Conservation (phyloP, 768 basidiomycete species). For the Calocera viscosa region DNA sequence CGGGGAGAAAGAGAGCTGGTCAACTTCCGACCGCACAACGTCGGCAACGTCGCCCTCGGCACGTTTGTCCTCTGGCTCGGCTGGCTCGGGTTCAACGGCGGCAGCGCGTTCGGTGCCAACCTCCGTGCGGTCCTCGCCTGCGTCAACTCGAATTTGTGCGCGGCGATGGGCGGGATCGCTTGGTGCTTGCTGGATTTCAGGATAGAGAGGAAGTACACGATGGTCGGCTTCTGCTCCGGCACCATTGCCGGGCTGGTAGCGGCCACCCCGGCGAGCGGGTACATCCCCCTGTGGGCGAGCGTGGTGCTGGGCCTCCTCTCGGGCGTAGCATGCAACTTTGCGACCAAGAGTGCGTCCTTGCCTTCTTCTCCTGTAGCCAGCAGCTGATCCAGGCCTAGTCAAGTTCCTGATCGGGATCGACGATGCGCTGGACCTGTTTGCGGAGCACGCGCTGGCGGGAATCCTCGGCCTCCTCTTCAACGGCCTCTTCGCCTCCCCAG, state of each 20-base stretch:
- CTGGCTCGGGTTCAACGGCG: slow-evolving; percentile 79
- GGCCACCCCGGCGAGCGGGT: slow-evolving; percentile 80
- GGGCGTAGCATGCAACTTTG: slow-evolving; percentile 66
- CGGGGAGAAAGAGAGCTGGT: slow-evolving; percentile 57
- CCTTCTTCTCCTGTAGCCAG: slow-evolving; percentile 11
- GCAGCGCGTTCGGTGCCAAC: slow-evolving; percentile 78
- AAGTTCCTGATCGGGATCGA: slow-evolving; percentile 62
- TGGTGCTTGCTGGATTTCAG: slow-evolving; percentile 56
- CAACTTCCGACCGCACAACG: slow-evolving; percentile 82
- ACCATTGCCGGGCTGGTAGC: slow-evolving; percentile 82
- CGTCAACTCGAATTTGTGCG: slow-evolving; percentile 80
- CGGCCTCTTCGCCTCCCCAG: slow-evolving; percentile 57
- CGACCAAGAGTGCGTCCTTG: slow-evolving; percentile 53
- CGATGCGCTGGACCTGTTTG: slow-evolving; percentile 85
- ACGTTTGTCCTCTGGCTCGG: slow-evolving; percentile 83
- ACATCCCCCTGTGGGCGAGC: slow-evolving; percentile 61
- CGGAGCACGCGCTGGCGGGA: slow-evolving; percentile 79
- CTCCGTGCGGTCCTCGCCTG: slow-evolving; percentile 72
- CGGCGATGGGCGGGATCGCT: slow-evolving; percentile 64
- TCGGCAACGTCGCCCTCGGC: slow-evolving; percentile 68
- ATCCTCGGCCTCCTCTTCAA: slow-evolving; percentile 61
- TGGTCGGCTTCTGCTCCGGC: slow-evolving; percentile 87
- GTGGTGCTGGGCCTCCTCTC: slow-evolving; percentile 63
- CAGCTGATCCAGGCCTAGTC: slow-evolving; percentile 30
- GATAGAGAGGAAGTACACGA: slow-evolving; percentile 68